Evolutionary conservation across 2,329 filamentous ascomycete genomes (phyloP), one percentile per base, ranked within the genome.

Genomic region (Raffaelea arxii): DNA sequence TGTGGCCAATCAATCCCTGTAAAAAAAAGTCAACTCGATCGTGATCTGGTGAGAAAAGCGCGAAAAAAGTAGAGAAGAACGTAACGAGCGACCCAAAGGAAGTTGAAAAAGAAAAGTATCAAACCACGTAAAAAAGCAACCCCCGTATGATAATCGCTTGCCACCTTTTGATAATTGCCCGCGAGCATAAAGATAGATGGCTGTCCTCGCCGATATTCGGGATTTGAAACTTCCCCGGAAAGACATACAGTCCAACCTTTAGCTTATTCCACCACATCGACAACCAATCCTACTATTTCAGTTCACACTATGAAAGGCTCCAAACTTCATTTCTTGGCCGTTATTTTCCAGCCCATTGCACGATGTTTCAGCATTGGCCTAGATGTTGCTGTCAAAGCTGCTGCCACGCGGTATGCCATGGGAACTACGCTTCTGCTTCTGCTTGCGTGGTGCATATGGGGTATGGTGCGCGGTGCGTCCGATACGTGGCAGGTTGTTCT

Each of bases 401-500:
- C 38, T 4, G 19, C 38, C 19, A 40, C 38, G 10, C 38, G 38
- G 9, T 40, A 40, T 23, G 38, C 38, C 38, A 40, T 40, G 38
- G 38, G 38, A 21, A 40, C 4, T 11, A 40, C 38, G 4, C 19
- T 40, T 6, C 9, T 16, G 21, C 38, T 40, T 11, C 38, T 40
- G 4, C 38, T 40, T 6, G 38, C 38, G 6, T 40, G 38, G 38
- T 24, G 21, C 11, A 24, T 40, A 21, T 40, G 38, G 38, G 38
- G 38, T 23, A 24, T 24, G 10, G 38, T 40, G 4, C 38, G 21
- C 18, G 38, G 38, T 9, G 38, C 38, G 3, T 40, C 38, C 4
- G 21, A 40, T n/a, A 40, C 38, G 4, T 65, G 63, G 63, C 57
- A 62, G 21, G 62, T 63, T 25, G 44, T 62, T 19, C 52, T 65